Base-by-base conservation (phyloP, 1,139 yeast species). In the Lodderomyces metapsilosis region DNA sequence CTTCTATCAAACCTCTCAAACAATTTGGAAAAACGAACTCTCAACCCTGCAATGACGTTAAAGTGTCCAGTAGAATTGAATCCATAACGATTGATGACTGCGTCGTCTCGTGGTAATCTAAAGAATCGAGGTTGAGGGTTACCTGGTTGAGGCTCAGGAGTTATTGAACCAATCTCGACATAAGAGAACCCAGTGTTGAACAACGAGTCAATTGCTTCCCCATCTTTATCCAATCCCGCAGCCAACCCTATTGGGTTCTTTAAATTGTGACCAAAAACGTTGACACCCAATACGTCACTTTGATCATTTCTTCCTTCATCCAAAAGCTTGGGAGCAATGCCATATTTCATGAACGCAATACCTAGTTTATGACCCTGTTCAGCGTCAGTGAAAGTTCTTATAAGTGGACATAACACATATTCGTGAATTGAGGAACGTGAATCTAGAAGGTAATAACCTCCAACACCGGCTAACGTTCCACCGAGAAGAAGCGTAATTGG, bases 171-270 rank as follows among this genome's bases (percentile, higher is more conserved):
- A 43, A 92, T 78, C 63, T 91, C 98, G 46, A 88, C 95, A 58
- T 88, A 88, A 5, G 92, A 80, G 55, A 91, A 91, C 2, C 98
- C 98, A 43, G 78, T 59, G 51, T 82, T 76, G 54, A 84, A 82
- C 45, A 91, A 71, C 0, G 91, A 68, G 52, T 91, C 97, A 52
- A 92, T 82, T n/a, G 89, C 96, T 57, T 88, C 95, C 40, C 89
- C 98, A 54, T 91, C 86, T 63, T 91, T 91, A 61, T 91, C 98
- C 50, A 91, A 76, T 10, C 98, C 98, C 25, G 98, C 98, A 38
- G 98, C 98, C 53, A 91, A 74, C 6, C 98, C 98, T 43, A 91
- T 70, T 16, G 98, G 98, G 43, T 83, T 83, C 23, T 76, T 71
- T 56, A 91, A 65, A 40, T 69, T 74, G 24, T 64, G 64, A 5